Base-by-base conservation (phyloP, 1,139 yeast genomes). In the Blastobotrys aristatus region DNA sequence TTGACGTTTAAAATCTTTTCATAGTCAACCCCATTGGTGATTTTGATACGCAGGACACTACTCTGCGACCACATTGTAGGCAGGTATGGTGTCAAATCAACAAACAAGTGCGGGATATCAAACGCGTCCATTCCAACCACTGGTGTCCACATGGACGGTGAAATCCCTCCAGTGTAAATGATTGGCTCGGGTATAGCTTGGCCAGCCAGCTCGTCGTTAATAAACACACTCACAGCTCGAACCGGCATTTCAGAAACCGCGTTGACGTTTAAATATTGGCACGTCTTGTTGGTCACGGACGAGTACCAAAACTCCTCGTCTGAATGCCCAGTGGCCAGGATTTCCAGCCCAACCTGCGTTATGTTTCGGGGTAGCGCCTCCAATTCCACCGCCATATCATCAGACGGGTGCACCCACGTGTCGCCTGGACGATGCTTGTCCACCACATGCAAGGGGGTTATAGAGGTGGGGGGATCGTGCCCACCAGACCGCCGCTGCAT, bases 271-370 rank as follows among this genome's bases (percentile, higher is more conserved):
- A 48, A 37, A 18, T 37, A 31, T 21, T 67, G 58, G 14, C 68
- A 68, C 53, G 66, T 73, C 40, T 70, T 64, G 51, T 81, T 84
- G 44, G 81, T 57, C 17, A 79, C 76, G 57, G 84, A 82, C 13
- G 79, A 66, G 64, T 83, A 87, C 95, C 95, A 87, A 60, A 84
- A 84, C 65, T 88, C 96, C 62, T 87, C 96, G 36, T 77, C 79
- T 0, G 82, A 82, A 58, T 83, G 85, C 2, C 94, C 96, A 17
- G 87, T 79, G 2, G 86, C 79, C 57, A 79, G 80, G 4, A 87
- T 62, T 4, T 84, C 75, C 32, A 86, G 65, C 40, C 71, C 70
- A 35, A 79, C 78, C 46, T 81, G 72, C 8, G 84, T 77, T 6
- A 86, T 78, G 59, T 81, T 80, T 62, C 65, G 32, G 77, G 84